Evolutionary conservation across 495 filamentous ascomycete genomes (phyloP), one percentile per base, ranked within the genome.

Genomic region (Penicillium argentinense): DNA sequence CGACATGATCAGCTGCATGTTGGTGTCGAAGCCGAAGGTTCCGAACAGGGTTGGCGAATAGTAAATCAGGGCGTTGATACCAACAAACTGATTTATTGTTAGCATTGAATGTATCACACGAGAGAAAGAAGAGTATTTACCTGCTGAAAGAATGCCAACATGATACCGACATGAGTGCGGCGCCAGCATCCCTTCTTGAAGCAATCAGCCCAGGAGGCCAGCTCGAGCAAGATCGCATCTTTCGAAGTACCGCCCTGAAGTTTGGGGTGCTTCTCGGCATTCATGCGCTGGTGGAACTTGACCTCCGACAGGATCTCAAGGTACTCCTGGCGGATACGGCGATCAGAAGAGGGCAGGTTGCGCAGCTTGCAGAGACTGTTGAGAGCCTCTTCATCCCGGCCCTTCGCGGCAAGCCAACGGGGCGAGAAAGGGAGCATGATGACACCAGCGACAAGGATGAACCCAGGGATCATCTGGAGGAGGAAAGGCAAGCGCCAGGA

Each of bases 1-100:
- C 4, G 78, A 79, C 71, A 83, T 78, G 44, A 79, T 68, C 7
- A 83, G 66, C 41, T 78, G 76, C 76, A 81, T 80, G 28, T 67
- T 66, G 39, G 71, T 67, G 39, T 76, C 60, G 7, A 83, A 66
- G 6, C 81, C 80, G 69, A 83, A 78, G 1, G 74, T 78, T n/a
- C 68, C 51, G 48, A 83, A 84, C 0, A 84, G 63, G 0, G 73
- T 78, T 0, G 80, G 80, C 0, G 68, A 71, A 57, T 82, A 84
- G 59, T 81, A 80, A n/a, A 76, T 73, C 0, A 77, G 48, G 5
- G 73, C 75, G 41, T 77, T 77, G 47, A 79, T 75, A 1, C 72
- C 73, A 0, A 72, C 67, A 24, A 77, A 78, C 60, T 78, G 58
- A 59, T 49, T 14, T 29, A 5, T 18, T 9, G 40, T 57, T 41